Evolutionary conservation across 257 asterid species (phyloP).

Genomic region (Leptodermis oblonga): DNA sequence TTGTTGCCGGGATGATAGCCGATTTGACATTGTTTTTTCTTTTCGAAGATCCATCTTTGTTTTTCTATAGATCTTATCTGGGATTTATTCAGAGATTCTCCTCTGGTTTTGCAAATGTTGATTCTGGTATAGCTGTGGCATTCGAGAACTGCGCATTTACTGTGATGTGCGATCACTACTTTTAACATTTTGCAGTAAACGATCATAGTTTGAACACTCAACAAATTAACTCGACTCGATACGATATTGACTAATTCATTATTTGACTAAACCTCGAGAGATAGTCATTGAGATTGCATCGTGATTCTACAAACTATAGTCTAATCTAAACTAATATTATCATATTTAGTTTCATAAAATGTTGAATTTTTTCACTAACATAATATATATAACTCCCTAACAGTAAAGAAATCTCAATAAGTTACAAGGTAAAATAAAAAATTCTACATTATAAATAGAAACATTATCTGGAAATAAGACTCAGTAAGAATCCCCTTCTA

Average conservation of each 20-base stretch:
- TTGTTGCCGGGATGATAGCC: not conserved
- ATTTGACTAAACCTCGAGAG: too few species aligned
- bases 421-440: too few species aligned
- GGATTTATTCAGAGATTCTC: not conserved
- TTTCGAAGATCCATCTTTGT: not conserved
- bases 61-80: not conserved
- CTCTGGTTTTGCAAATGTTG: not conserved
- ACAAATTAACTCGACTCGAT: too few species aligned
- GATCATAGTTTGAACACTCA: too few species aligned
- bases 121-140: not conserved
- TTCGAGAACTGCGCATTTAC: not conserved
- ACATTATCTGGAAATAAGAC: not conserved
- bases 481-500: conserved; percentile 14
- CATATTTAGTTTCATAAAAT: not conserved
- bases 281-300: too few species aligned
- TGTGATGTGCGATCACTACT: too few species aligned
- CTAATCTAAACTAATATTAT: not conserved
- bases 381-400: too few species aligned
- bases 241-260: too few species aligned
- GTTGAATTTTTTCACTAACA: not conserved
- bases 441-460: not conserved
- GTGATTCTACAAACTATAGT: too few species aligned
- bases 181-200: too few species aligned
- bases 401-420: too few species aligned
- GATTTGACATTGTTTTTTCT: not conserved